phyloP scores from a whole-genome alignment of 2,329 filamentous ascomycete genomes.

The Cladobotryum protrusum region DNA sequence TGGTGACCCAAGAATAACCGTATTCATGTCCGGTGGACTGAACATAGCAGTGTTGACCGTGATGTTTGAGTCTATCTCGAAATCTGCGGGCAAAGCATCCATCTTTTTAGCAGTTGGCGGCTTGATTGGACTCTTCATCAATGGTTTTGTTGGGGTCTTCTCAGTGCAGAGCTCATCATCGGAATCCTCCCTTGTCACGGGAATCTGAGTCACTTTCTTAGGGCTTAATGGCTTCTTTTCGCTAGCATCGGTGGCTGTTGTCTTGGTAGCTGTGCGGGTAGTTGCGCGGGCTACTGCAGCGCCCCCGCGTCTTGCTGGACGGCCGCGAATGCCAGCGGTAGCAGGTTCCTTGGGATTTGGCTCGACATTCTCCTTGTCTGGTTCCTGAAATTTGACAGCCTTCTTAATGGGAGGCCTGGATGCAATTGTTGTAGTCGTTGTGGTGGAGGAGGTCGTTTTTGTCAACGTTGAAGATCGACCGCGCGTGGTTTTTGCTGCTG shows the following conservation, averaged over 20 bases:
- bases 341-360: constrained; percentile 36
- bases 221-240: constrained; percentile 52
- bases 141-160: constrained; percentile 48
- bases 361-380: constrained; percentile 57
- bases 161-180: constrained; percentile 56
- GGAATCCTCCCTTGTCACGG: constrained; percentile 39
- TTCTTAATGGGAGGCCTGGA: constrained; percentile 48
- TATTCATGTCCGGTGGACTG: constrained; percentile 30
- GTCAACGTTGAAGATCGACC: constrained; percentile 21
- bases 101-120: constrained; percentile 4
- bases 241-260: constrained; percentile 16
- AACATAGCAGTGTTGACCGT: constrained; percentile 21
- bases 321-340: constrained; percentile 31
- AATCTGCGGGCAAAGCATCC: neutral
- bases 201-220: constrained; percentile 58
- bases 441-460: constrained; percentile 19
- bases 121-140: constrained; percentile 14
- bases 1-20: constrained; percentile 45
- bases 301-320: constrained; percentile 38
- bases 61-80: constrained; percentile 12
- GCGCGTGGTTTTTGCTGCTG: constrained; percentile 28
- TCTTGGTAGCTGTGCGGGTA: constrained; percentile 30
- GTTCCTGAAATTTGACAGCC: constrained; percentile 57
- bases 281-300: constrained; percentile 24
- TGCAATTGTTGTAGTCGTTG: constrained; percentile 13